Base-by-base conservation (phyloP, 2,329 filamentous ascomycete genomes). In the Coniella vitis region DNA sequence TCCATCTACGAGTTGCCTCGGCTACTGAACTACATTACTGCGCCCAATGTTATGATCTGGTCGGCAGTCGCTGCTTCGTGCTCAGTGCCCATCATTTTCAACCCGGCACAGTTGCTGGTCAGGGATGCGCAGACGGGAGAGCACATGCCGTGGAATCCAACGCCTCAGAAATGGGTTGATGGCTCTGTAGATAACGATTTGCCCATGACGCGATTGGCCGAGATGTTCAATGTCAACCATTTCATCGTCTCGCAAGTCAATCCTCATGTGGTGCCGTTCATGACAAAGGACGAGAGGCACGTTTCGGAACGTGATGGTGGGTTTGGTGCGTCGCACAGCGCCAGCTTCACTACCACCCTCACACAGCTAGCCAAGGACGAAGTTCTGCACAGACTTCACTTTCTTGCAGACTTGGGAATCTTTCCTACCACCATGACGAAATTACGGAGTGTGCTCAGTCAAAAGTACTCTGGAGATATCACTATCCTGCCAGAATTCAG, bases 221-320 rank as follows among this genome's bases (percentile, higher is more conserved):
- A 95, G 61, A 90, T 96, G 86, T 95, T 96, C 72, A 95, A 96
- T 61, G 90, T 96, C 63, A 96, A 96, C 61, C 91, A 96, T 63
- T 96, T 96, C 62, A 96, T 97, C 57, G 91, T 96, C 16, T 95
- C 90, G 0, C 91, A 97, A 63, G 90, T 96, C 44, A 97, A 97
- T 59, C 91, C 91, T 0, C 91, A 97, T 59, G 87, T 96, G 8
- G 81, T 94, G 0, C 88, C 89, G 0, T 95, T 97, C 59, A 70
- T 96, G 14, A 74, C 79, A 14, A 86, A 83, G 56, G 87, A 94
- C 50, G 86, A 89, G 53, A 74, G 76, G 21, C 64, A 77, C 1
- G 66, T 68, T 7, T 69, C 72, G 4, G 60, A 63, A 4, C 60
- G 65, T 21, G 52, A 55, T 20, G 45, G 45, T 14, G 12, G 90